A percentile compares a stretch with the other conserved stretches of the same genome.
Evolutionary conservation across 306 rosid species (phyloP).

Genomic region (Herpetospermum pedunculosum): DNA sequence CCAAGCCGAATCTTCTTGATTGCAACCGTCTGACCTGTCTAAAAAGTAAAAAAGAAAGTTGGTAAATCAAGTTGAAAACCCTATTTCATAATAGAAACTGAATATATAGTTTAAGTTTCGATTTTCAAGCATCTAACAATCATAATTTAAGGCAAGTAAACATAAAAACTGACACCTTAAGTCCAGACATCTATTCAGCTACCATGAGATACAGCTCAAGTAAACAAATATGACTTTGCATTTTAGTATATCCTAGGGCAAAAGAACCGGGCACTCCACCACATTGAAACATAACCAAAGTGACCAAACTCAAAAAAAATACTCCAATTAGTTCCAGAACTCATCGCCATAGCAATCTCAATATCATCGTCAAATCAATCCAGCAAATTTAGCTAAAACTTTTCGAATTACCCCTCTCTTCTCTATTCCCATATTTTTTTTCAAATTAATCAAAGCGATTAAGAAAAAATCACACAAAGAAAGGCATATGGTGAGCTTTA

Average conservation of each 20-base stretch:
- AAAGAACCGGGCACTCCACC: neutral
- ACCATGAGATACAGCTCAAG: neutral
- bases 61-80: neutral
- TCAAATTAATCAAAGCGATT: neutral
- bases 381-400: neutral
- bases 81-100: neutral
- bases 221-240: neutral
- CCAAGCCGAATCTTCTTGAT: conserved; percentile 95
- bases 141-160: neutral
- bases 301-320: neutral
- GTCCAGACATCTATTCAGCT: neutral
- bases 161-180: neutral
- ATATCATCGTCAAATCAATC: neutral
- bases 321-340: neutral
- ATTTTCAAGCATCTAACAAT: neutral
- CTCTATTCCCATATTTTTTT: no score
- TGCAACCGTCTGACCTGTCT: conserved; percentile 91
- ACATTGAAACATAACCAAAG: neutral
- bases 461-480: neutral
- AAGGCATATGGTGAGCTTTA: neutral
- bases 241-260: neutral
- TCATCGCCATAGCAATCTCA: neutral
- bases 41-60: conserved; percentile 16
- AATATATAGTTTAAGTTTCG: neutral
- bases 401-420: neutral